phyloP scores from a whole-genome alignment of 192 early-diverging fungal species.

The Thamnidium elegans region DNA sequence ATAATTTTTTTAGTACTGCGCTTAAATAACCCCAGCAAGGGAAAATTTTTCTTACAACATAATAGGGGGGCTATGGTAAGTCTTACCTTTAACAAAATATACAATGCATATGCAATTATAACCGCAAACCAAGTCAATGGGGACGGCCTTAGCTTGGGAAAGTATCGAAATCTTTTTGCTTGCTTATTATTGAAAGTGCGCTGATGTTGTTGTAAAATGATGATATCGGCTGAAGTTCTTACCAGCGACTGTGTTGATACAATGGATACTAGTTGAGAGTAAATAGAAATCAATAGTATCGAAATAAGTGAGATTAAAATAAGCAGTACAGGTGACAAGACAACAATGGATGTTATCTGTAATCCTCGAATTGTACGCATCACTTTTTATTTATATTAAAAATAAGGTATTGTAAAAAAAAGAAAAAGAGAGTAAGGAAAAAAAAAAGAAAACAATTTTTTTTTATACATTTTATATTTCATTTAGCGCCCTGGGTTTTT shows the following conservation, averaged over 20 bases:
- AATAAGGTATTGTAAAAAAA: slow-evolving; percentile 4
- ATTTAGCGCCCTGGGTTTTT: not conserved
- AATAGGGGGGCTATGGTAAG: not conserved
- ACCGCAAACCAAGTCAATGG: slow-evolving; percentile 8
- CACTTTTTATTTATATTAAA: no score
- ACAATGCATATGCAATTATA: not conserved
- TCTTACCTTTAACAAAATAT: slow-evolving; percentile 11
- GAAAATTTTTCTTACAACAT: not conserved
- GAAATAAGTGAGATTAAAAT: slow-evolving; percentile 11
- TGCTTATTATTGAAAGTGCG: not conserved
- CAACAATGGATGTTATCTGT: slow-evolving; percentile 15
- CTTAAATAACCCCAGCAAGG: not conserved
- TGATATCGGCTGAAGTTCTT: not conserved
- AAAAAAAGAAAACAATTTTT: not conserved
- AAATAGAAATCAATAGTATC: slow-evolving; percentile 12
- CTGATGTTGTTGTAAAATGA: not conserved
- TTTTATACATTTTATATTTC: not conserved
- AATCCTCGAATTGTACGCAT: slow-evolving; percentile 17
- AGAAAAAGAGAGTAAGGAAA: not conserved
- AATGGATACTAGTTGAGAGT: slow-evolving; percentile 7
- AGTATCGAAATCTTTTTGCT: not conserved
- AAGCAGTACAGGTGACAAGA: slow-evolving; percentile 9
- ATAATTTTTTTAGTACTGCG: no score
- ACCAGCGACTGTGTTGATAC: not conserved
- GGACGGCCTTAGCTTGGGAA: not conserved